Evolutionary conservation across 495 filamentous ascomycete species (phyloP).

Genomic region (Monascus purpureus): DNA sequence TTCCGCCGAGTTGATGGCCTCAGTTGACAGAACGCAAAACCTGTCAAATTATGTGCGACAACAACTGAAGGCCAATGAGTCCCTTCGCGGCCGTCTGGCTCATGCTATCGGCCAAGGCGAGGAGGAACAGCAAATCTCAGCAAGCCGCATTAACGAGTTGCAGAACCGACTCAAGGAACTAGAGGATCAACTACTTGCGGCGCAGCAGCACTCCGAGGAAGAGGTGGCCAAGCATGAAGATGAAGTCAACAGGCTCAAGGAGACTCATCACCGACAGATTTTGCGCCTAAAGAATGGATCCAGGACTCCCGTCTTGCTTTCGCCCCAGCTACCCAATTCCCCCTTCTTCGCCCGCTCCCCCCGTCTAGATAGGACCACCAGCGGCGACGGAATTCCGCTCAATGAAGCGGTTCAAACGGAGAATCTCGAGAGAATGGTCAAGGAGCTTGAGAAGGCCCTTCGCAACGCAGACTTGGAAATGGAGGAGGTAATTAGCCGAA

Average conservation of each 20-base stretch:
- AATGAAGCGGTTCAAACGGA: conserved; percentile 58
- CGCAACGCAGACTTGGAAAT: conserved; percentile 79
- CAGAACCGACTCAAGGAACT: conserved; percentile 64
- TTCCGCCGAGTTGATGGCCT: conserved; percentile 51
- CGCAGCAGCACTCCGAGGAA: conserved; percentile 81
- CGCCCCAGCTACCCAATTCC: conserved; percentile 41
- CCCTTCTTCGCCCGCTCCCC: conserved; percentile 47
- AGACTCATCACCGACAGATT: conserved; percentile 65
- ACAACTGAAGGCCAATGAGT: conserved; percentile 63
- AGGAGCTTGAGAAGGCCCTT: conserved; percentile 72
- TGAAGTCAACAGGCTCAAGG: conserved; percentile 58
- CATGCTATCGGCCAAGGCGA: conserved; percentile 80
- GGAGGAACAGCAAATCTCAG: conserved; percentile 64
- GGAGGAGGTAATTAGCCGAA: conserved; percentile 80
- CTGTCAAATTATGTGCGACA: conserved; percentile 60
- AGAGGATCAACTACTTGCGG: conserved; percentile 70
- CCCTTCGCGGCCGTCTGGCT: conserved; percentile 66
- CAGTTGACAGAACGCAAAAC: conserved; percentile 62
- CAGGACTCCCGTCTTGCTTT: conserved; percentile 26
- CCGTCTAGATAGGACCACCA: conserved; percentile 43
- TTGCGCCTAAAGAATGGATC: conserved; percentile 52
- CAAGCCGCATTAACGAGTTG: conserved; percentile 65
- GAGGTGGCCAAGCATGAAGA: conserved; percentile 72
- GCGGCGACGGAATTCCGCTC: conserved; percentile 38
- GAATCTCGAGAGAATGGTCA: conserved; percentile 53